Percentiles rank a stretch among this genome's conserved stretches.
These are phyloP conservation scores for Aschersonia sp. DNA, from an alignment of 2,329 filamentous ascomycete species.

Conservation along the genomic window DNA sequence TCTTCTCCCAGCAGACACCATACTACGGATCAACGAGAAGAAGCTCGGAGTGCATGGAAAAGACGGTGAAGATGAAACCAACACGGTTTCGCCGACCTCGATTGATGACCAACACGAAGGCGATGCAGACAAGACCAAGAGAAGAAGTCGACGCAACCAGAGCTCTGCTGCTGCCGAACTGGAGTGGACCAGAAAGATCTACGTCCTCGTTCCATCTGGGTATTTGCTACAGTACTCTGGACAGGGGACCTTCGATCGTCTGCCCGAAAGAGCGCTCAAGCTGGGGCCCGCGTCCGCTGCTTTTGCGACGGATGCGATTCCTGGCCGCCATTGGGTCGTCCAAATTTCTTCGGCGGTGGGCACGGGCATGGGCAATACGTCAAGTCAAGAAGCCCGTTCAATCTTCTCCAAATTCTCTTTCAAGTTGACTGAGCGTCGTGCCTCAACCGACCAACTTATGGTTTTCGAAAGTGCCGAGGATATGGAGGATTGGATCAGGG, in stretches of 20 bases:
- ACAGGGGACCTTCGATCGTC: conserved; percentile 53
- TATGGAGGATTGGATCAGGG: conserved; percentile 63
- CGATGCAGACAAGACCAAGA: conserved; percentile 25
- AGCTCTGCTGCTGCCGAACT: conserved; percentile 29
- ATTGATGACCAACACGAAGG: background rate
- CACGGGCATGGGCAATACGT: conserved; percentile 42
- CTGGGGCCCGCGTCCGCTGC: conserved; percentile 63
- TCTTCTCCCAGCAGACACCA: conserved; percentile 51
- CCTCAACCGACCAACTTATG: conserved; percentile 52
- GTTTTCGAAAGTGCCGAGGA: conserved; percentile 59
- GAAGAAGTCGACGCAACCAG: conserved; percentile 29
- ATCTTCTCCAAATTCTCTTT: conserved; percentile 52
- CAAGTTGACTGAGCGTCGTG: conserved; percentile 35
- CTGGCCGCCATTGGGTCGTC: conserved; percentile 67
- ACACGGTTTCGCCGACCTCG: background rate
- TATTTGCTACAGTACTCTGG: conserved; percentile 62
- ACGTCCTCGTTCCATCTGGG: conserved; percentile 55
- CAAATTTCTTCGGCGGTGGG: conserved; percentile 57
- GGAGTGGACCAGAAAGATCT: conserved; percentile 60
- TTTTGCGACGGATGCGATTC: conserved; percentile 68
- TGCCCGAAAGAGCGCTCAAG: conserved; percentile 61
- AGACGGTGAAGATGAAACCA: conserved; percentile 5
- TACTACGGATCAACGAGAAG: conserved; percentile 46
- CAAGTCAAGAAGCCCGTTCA: conserved; percentile 39
- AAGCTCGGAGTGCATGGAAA: conserved; percentile 14